Conservation (phyloP, 2,329 filamentous ascomycete genomes). For the Leptographium wingfieldii region DNA sequence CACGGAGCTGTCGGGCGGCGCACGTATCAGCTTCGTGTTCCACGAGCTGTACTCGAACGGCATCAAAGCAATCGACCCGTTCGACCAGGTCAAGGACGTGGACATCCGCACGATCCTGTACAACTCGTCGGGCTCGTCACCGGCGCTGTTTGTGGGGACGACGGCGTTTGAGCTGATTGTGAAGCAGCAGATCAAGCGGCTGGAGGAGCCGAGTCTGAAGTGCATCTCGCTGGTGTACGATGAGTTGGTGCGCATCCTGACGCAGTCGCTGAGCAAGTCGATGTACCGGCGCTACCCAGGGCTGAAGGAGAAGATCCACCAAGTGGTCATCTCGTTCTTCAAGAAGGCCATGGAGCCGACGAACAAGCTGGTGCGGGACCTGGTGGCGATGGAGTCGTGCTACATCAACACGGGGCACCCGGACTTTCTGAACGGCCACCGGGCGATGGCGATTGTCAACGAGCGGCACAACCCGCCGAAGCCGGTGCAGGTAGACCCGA, state of each 20-base stretch:
- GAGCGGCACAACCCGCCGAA: slow-evolving; percentile 73
- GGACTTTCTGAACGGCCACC: slow-evolving; percentile 92
- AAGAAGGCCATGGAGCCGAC: slow-evolving; percentile 98
- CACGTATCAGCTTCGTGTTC: slow-evolving; percentile 98
- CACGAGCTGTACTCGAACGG: slow-evolving; percentile 97
- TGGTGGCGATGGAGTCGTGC: slow-evolving; percentile 90
- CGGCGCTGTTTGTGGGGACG: slow-evolving; percentile 91
- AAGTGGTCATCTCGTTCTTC: slow-evolving; percentile 86
- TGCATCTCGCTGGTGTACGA: slow-evolving; percentile 97
- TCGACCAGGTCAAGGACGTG: slow-evolving; percentile 92
- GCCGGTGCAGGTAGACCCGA: slow-evolving; percentile 92
- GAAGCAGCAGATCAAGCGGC: slow-evolving; percentile 92
- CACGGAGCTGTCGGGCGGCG: slow-evolving; percentile 86
- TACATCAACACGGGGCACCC: slow-evolving; percentile 99
- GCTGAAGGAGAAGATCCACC: slow-evolving; percentile 94
- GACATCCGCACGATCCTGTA: slow-evolving; percentile 95
- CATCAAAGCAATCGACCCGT: slow-evolving; percentile 94
- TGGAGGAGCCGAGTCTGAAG: slow-evolving; percentile 94
- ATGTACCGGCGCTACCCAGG: slow-evolving; percentile 87
- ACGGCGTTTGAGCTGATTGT: slow-evolving; percentile 98
- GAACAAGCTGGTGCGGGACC: slow-evolving; percentile 88
- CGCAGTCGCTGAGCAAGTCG: slow-evolving; percentile 76
- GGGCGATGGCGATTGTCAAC: slow-evolving; percentile 96
- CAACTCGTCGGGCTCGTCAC: slow-evolving; percentile 98
- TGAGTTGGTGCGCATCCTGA: slow-evolving; percentile 88